These are phyloP conservation scores for Zygnema cylindricum DNA, from an alignment of 139 green algal genomes.

Conservation along the genomic window DNA sequence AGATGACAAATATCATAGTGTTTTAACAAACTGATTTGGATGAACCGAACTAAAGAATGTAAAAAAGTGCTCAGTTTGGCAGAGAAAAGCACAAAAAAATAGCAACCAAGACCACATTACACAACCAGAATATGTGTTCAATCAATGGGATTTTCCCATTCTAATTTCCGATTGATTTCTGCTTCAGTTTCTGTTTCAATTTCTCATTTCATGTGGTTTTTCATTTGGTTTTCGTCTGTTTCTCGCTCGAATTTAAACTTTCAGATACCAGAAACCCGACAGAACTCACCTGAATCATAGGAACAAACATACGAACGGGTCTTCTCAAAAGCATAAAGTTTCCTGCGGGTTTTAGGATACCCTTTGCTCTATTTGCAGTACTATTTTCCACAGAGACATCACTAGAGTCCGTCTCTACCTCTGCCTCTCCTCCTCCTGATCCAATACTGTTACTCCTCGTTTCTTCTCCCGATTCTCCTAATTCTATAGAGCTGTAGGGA, in stretches of 20 bases:
- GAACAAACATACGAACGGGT: not conserved
- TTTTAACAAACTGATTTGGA: too few relatives aligned
- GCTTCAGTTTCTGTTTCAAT: too few relatives aligned
- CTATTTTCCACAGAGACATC: not conserved
- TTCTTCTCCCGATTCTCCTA: not conserved
- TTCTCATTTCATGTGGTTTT: too few relatives aligned
- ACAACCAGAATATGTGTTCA: too few relatives aligned
- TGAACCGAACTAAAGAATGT: too few relatives aligned
- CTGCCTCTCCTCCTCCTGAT: not conserved
- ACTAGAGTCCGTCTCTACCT: not conserved
- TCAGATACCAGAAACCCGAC: not conserved
- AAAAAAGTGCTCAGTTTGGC: too few relatives aligned
- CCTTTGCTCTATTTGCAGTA: not conserved
- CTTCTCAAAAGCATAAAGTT: not conserved
- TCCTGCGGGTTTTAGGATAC: not conserved
- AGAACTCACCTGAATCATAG: constrained; percentile 6
- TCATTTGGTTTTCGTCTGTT: too few relatives aligned
- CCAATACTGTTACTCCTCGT: not conserved
- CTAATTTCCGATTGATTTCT: too few relatives aligned
- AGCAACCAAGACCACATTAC: too few relatives aligned
- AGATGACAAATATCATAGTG: too few relatives aligned
- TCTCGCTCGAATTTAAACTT: not conserved
- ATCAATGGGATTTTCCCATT: too few relatives aligned
- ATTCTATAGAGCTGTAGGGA: not conserved
- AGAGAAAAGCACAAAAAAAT: too few relatives aligned